A percentile compares a stretch with the other conserved stretches of the same genome.
Evolutionary conservation across 2,329 filamentous ascomycete genomes (phyloP).

Genomic region (Myriosclerotinia curreyana): DNA sequence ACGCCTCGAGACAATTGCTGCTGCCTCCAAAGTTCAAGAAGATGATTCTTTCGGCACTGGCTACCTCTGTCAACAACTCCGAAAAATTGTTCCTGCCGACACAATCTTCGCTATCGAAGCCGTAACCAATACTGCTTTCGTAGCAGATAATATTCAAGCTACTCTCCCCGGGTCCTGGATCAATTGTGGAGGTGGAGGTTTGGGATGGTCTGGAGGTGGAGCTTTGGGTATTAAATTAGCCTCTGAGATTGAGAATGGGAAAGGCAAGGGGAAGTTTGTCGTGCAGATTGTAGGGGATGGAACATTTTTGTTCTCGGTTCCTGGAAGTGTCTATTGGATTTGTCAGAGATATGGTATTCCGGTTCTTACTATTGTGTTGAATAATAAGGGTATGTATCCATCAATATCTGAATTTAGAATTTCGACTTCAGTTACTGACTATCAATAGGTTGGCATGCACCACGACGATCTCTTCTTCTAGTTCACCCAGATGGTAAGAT

Average conservation of each 20-base stretch:
- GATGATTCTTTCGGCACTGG: slow-evolving; percentile 54
- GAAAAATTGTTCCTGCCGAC: slow-evolving; percentile 55
- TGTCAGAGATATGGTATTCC: slow-evolving; percentile 63
- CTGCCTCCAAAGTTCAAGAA: slow-evolving; percentile 54
- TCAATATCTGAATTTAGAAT: background rate
- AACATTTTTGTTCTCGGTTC: slow-evolving; percentile 63
- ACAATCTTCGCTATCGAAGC: slow-evolving; percentile 77
- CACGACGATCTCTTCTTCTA: slow-evolving; percentile 56
- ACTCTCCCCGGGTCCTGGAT: slow-evolving; percentile 70
- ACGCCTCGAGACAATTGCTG: slow-evolving; percentile 57
- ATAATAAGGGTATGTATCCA: slow-evolving; percentile 54
- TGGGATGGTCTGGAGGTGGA: slow-evolving; percentile 77
- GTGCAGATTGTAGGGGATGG: slow-evolving; percentile 66
- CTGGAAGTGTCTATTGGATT: slow-evolving; percentile 67
- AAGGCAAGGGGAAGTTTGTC: slow-evolving; percentile 55
- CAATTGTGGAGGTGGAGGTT: slow-evolving; percentile 76
- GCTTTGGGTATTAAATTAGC: slow-evolving; percentile 76
- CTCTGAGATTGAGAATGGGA: slow-evolving; percentile 46
- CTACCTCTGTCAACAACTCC: slow-evolving; percentile 50
- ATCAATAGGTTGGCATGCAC: slow-evolving; percentile 59
- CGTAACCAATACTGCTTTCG: slow-evolving; percentile 66
- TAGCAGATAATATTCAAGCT: slow-evolving; percentile 68
- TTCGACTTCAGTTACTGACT: background rate
- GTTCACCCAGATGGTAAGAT: slow-evolving; percentile 54
- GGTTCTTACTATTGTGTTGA: slow-evolving; percentile 63